A percentile compares a stretch with the other conserved stretches of the same genome.
Conservation (phyloP, 2,329 filamentous ascomycete species). For the Penicillium sp. region DNA sequence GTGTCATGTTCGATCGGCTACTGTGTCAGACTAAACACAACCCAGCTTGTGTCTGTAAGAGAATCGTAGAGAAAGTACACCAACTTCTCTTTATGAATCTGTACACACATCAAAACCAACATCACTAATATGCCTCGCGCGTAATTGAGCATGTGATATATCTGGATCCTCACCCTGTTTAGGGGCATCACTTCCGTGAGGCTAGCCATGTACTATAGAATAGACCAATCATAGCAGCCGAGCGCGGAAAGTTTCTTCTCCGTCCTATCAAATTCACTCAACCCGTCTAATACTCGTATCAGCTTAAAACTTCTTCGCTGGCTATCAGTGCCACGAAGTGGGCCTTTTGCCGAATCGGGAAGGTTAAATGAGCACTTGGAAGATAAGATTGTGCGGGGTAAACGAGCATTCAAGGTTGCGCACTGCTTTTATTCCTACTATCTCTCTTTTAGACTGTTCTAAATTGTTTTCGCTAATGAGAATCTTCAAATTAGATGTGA, state of each 20-base stretch:
- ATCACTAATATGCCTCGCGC: background rate
- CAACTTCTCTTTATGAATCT: background rate
- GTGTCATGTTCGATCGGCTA: background rate
- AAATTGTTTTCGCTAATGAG: background rate
- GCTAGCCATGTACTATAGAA: background rate
- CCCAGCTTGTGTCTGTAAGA: background rate
- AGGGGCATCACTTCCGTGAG: background rate
- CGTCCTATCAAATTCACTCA: background rate
- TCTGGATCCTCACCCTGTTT: background rate
- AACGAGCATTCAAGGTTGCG: background rate
- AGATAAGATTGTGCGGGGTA: conserved; percentile 18
- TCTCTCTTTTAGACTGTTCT: background rate
- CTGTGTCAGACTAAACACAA: background rate
- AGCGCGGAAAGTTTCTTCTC: background rate
- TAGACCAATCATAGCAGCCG: background rate
- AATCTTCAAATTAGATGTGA: background rate
- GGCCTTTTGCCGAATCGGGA: conserved; percentile 4
- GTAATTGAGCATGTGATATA: background rate
- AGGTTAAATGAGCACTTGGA: conserved; percentile 13
- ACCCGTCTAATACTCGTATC: background rate
- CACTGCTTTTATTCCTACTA: background rate
- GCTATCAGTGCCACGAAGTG: background rate
- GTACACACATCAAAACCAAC: background rate
- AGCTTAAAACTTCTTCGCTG: background rate
- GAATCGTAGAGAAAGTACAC: background rate